phyloP scores from a whole-genome alignment of 2,329 filamentous ascomycete species.

The Rhinocladiella mackenziei region DNA sequence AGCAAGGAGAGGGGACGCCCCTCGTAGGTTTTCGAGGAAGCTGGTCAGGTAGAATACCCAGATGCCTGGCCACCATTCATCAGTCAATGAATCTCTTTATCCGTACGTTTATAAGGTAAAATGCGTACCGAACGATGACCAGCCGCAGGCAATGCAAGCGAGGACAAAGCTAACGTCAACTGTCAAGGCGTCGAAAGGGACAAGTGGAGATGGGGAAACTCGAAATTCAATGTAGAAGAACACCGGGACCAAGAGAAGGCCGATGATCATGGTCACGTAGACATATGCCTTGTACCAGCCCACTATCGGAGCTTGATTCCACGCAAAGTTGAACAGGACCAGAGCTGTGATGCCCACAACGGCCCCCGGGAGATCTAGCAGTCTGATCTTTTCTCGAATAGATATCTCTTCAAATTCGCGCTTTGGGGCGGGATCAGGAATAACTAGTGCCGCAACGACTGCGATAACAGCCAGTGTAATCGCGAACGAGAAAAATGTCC shows the following conservation, averaged over 20 bases:
- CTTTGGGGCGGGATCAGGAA: slow-evolving; percentile 34
- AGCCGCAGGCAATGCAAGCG: slow-evolving; percentile 51
- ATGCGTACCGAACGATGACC: slow-evolving; percentile 51
- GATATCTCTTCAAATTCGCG: slow-evolving; percentile 11
- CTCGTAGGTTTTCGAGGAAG: slow-evolving; percentile 32
- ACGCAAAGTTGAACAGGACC: slow-evolving; percentile 62
- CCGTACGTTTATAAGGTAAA: neutral
- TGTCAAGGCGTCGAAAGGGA: slow-evolving; percentile 53
- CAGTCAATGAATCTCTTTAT: slow-evolving; percentile 44
- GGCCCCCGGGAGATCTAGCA: slow-evolving; percentile 43
- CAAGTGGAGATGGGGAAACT: slow-evolving; percentile 49
- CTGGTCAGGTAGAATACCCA: slow-evolving; percentile 36
- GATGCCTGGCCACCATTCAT: slow-evolving; percentile 48
- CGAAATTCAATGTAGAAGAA: slow-evolving; percentile 54
- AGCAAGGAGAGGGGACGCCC: slow-evolving; percentile 33
- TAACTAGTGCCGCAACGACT: slow-evolving; percentile 35
- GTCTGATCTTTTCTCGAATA: slow-evolving; percentile 30
- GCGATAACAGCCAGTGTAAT: slow-evolving; percentile 40
- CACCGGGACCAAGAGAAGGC: slow-evolving; percentile 49
- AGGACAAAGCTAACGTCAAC: slow-evolving; percentile 54
- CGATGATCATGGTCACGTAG: slow-evolving; percentile 56
- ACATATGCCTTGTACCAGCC: slow-evolving; percentile 58
- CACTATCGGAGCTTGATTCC: slow-evolving; percentile 60
- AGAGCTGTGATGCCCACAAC: slow-evolving; percentile 52
- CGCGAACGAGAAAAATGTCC: slow-evolving; percentile 47